phyloP scores from a whole-genome alignment of 768 basidiomycete genomes.

The Phanerodontia chrysosporium region DNA sequence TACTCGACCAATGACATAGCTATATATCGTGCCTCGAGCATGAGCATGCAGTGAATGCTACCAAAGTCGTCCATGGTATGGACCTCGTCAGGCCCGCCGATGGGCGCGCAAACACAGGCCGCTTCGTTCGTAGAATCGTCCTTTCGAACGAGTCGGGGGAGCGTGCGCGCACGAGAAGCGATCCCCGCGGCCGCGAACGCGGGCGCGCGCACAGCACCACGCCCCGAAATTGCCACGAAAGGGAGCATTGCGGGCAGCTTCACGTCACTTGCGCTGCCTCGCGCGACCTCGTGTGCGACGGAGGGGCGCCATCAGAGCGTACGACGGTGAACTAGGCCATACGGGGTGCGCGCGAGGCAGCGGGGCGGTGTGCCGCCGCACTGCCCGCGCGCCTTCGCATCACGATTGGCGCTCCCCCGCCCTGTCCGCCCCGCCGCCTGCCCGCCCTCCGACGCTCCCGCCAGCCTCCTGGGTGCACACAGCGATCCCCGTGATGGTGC shows the following conservation, averaged over 20 bases:
- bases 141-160: not conserved
- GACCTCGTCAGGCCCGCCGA: not conserved
- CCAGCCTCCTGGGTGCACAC: not conserved
- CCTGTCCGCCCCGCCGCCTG: not conserved
- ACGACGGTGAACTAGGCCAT: not conserved
- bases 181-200: not conserved
- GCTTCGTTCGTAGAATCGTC: not conserved
- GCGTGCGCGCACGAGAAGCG: not conserved
- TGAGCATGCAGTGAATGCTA: not conserved
- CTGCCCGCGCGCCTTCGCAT: not conserved
- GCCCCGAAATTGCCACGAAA: not conserved
- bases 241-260: not conserved
- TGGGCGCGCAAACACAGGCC: constrained; percentile 2
- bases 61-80: not conserved
- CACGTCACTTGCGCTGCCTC: not conserved
- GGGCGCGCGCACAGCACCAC: not conserved
- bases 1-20: not conserved
- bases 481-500: not conserved
- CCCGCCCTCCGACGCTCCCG: not conserved
- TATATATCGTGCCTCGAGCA: not conserved
- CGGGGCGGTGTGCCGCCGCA: not conserved
- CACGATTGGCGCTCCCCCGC: not conserved
- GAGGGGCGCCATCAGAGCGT: not conserved
- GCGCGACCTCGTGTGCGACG: constrained; percentile 1
- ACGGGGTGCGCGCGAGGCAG: not conserved